Conservation (phyloP, 768 basidiomycete species). For the Coprinellus aureogranulatus region DNA sequence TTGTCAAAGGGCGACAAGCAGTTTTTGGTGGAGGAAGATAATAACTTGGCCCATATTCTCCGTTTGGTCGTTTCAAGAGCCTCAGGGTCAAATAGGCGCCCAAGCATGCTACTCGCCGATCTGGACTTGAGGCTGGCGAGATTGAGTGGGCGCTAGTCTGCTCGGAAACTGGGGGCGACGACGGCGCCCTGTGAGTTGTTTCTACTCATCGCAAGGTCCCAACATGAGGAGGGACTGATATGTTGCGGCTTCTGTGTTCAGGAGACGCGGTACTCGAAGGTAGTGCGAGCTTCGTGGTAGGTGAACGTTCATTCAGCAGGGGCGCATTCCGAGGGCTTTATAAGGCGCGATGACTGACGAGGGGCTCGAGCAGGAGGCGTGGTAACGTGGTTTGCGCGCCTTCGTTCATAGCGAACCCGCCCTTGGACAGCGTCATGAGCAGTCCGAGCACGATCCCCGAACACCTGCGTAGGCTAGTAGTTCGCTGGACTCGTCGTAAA, state of each 20-base stretch:
- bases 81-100: too few species aligned
- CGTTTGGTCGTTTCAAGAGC: too few species aligned
- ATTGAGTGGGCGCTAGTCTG: too few species aligned
- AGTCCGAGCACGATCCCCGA: conserved; percentile 95
- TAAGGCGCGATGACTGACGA: not conserved
- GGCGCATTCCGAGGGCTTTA: not conserved
- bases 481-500: conserved; percentile 83
- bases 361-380: not conserved
- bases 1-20: too few species aligned
- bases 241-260: conserved; percentile 69
- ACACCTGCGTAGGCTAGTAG: conserved; percentile 91
- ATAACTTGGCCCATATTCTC: too few species aligned
- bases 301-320: conserved; percentile 30
- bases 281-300: conserved; percentile 73
- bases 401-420: conserved; percentile 71
- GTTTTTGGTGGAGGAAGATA: too few species aligned
- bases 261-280: conserved; percentile 47
- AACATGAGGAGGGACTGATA: too few species aligned
- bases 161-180: too few species aligned
- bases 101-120: too few species aligned
- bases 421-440: conserved; percentile 81
- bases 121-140: too few species aligned
- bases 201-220: too few species aligned
- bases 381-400: conserved; percentile 48
- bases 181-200: too few species aligned